Evolutionary conservation across 1,284 basidiomycete species (phyloP).

Genomic region (Pseudozyma sp.): DNA sequence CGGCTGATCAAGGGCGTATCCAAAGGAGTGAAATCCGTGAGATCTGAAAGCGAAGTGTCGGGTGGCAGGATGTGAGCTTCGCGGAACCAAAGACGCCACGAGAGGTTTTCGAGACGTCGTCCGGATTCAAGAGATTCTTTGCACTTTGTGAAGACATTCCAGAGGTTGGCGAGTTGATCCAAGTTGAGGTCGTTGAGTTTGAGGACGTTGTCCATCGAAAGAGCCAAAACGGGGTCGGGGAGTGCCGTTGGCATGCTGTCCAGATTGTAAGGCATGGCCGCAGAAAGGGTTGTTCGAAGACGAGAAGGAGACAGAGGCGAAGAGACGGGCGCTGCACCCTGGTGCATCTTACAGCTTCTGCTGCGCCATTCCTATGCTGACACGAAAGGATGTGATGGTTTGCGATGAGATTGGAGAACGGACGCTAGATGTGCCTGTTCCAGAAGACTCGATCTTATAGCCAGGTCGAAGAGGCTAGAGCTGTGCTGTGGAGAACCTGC

Average conservation of each 20-base stretch:
- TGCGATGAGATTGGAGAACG: not conserved
- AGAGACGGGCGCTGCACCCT: slow-evolving; percentile 15
- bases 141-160: slow-evolving; percentile 81
- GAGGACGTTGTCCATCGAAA: slow-evolving; percentile 57
- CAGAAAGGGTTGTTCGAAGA: slow-evolving; percentile 1
- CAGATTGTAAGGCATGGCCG: slow-evolving; percentile 11
- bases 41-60: slow-evolving; percentile 56
- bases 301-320: slow-evolving; percentile 4
- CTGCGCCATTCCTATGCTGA: slow-evolving; percentile 29
- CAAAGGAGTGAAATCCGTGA: slow-evolving; percentile 54
- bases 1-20: slow-evolving; percentile 56
- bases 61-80: slow-evolving; percentile 70
- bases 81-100: slow-evolving; percentile 85
- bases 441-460: too few species aligned
- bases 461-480: too few species aligned
- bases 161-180: slow-evolving; percentile 60
- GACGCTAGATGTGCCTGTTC: not conserved
- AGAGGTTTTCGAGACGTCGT: slow-evolving; percentile 82
- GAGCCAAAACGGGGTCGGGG: slow-evolving; percentile 57
- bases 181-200: slow-evolving; percentile 55
- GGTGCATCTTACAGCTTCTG: slow-evolving; percentile 38
- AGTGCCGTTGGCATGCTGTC: slow-evolving; percentile 46
- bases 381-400: slow-evolving; percentile 2
- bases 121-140: slow-evolving; percentile 82
- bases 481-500: too few species aligned